Evolutionary conservation across 441 rosid genomes (phyloP), one percentile per base, ranked within the genome.

Genomic region (Biscutella laevigata): DNA sequence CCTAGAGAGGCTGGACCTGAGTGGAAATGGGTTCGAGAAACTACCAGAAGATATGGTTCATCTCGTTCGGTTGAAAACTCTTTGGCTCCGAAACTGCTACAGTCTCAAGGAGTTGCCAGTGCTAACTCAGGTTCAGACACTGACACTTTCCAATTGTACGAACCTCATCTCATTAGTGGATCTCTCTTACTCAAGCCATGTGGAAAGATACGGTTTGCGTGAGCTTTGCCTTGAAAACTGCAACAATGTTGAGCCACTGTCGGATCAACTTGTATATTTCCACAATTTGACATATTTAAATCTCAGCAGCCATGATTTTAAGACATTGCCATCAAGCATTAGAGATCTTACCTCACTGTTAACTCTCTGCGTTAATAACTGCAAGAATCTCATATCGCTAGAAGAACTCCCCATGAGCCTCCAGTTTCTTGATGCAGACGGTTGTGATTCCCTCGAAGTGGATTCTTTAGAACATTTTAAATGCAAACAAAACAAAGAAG

Each of bases 371-470:
- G 22, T 80, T 27, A 45, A 33, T 0, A 4, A 49, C 38, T 71
- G 76, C 61, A 58, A 19, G 43, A 56, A 22, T 39, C 76, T 77
- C 24, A 50, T 56, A 61, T 61, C 75, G 28, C 12, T 75, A 36
- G 66, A 71, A 3, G 41, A 59, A 6, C 65, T 80, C 49, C 75
- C 62, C 4, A 11, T 40, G 33, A 21, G 35, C 12, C 21, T 62
- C 12, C 1, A 25, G 14, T 33, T n/a, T 10, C 36, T 73, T 4
- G 8, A 26, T 25, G 60, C 74, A 24, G 17, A 52, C 1, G 52
- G 62, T 16, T 76, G 81, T 43, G 24, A 61, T 16, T 51, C 58
- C 13, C 28, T 61, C 7, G 43, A 42, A 8, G 21, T 19, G 33
- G 25, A 17, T 43, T 8, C 26, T 48, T 7, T 38, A 21, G 20